These are phyloP conservation scores for Clavispora fructus DNA, from an alignment of 805 yeast species.

Conservation along the genomic window DNA sequence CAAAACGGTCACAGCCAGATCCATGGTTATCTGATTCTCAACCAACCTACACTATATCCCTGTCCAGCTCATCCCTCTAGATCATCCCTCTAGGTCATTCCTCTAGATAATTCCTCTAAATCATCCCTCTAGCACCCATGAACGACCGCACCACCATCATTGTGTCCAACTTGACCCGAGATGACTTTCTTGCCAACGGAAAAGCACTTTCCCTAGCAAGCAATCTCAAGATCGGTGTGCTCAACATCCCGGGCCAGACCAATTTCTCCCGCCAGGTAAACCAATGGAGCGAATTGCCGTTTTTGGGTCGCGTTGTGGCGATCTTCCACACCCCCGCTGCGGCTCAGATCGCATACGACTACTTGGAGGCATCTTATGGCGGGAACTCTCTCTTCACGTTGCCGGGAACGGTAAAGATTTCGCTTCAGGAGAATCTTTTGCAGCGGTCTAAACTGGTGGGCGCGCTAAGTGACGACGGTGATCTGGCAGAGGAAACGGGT, in stretches of 20 bases:
- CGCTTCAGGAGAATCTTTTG: constrained; percentile 35
- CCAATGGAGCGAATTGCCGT: constrained; percentile 37
- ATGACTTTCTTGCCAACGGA: constrained; percentile 22
- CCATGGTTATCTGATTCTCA: too few relatives aligned
- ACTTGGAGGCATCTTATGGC: constrained; percentile 12
- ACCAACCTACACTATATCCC: too few relatives aligned
- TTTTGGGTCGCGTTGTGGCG: constrained; percentile 31
- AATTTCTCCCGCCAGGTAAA: constrained; percentile 23
- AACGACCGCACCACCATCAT: constrained; percentile 28
- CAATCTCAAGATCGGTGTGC: constrained; percentile 27
- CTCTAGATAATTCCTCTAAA: too few relatives aligned
- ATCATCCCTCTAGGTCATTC: too few relatives aligned
- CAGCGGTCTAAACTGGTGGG: constrained; percentile 29
- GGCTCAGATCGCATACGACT: constrained; percentile 22
- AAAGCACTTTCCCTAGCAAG: constrained; percentile 27
- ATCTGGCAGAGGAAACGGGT: constrained; percentile 12
- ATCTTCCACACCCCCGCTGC: constrained; percentile 28
- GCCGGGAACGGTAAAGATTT: constrained; percentile 20
- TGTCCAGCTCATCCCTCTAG: too few relatives aligned
- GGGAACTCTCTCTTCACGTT: constrained; percentile 1
- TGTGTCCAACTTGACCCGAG: constrained; percentile 27
- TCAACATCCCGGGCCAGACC: constrained; percentile 16
- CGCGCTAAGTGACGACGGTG: constrained; percentile 12
- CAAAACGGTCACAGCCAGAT: too few relatives aligned
- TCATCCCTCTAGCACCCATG: not conserved